Conservation (phyloP, 371 early-diverging fungal genomes). For the Mucor irregularis region DNA sequence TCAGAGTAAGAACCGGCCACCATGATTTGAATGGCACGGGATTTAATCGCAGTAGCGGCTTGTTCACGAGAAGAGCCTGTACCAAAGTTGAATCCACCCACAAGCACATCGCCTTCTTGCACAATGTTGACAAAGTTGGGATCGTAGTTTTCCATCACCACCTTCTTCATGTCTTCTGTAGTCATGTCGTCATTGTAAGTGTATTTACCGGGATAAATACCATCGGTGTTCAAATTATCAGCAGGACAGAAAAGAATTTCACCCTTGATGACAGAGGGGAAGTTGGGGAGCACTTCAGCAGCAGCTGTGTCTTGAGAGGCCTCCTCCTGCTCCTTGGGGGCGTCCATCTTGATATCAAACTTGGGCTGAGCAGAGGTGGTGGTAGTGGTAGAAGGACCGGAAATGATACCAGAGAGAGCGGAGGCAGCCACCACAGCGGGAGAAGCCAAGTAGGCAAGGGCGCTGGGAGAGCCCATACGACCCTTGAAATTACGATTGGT, state of each 20-base stretch:
- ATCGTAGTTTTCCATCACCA: conserved; percentile 98
- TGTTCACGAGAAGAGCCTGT: conserved; percentile 96
- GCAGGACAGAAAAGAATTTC: conserved; percentile 83
- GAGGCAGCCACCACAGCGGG: conserved; percentile 94
- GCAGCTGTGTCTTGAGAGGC: conserved; percentile 6
- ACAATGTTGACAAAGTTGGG: conserved; percentile 75
- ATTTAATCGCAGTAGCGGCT: conserved; percentile 91
- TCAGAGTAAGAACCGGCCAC: conserved; percentile 91
- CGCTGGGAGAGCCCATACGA: conserved; percentile 92
- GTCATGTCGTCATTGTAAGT: conserved; percentile 86
- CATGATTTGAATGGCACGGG: conserved; percentile 82
- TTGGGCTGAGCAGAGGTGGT: background rate
- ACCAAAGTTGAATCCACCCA: conserved; percentile 94
- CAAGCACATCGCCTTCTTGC: conserved; percentile 75
- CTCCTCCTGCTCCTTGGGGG: conserved; percentile 16
- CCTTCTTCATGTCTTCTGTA: conserved; percentile 83
- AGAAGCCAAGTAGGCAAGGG: conserved; percentile 89
- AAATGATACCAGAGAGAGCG: conserved; percentile 79
- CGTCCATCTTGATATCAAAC: conserved; percentile 22
- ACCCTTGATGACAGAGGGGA: conserved; percentile 73
- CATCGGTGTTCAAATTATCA: conserved; percentile 96
- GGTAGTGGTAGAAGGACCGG: conserved; percentile 51
- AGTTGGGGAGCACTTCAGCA: conserved; percentile 63
- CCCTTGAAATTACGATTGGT: conserved; percentile 98
- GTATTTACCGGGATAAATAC: conserved; percentile 95